phyloP scores from a whole-genome alignment of 768 basidiomycete genomes.

The Ephemerocybe angulata region DNA sequence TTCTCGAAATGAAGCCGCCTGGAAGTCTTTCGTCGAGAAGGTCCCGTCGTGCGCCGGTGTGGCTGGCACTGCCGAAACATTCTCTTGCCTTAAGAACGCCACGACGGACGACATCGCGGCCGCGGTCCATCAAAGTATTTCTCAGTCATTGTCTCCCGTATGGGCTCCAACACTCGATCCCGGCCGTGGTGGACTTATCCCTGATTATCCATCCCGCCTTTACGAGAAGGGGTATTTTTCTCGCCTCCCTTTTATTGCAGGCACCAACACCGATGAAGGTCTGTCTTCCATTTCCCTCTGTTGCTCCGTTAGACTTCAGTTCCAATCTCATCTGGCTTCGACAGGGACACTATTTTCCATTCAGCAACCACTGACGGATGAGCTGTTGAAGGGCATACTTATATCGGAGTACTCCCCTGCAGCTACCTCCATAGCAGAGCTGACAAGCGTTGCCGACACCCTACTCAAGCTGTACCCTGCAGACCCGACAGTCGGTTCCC shows the following conservation, averaged over 20 bases:
- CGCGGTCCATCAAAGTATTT: constrained; percentile 12
- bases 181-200: constrained; percentile 36
- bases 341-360: background rate
- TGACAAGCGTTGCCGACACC: constrained; percentile 19
- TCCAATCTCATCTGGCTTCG: background rate
- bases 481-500: constrained; percentile 39
- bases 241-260: constrained; percentile 42
- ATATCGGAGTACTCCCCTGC: background rate
- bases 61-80: constrained; percentile 25
- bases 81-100: constrained; percentile 28
- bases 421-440: constrained; percentile 17
- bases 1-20: constrained; percentile 29
- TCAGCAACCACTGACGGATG: background rate
- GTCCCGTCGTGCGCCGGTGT: constrained; percentile 31
- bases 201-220: constrained; percentile 35
- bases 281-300: background rate
- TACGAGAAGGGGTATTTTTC: constrained; percentile 24
- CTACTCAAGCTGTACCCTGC: constrained; percentile 40
- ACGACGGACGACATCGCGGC: constrained; percentile 23
- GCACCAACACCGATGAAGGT: constrained; percentile 42
- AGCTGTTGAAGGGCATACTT: background rate
- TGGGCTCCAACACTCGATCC: constrained; percentile 38
- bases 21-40: constrained; percentile 36
- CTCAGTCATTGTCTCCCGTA: constrained; percentile 18
- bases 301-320: background rate